Evolutionary conservation across 441 rosid species (phyloP).

Genomic region (Capsella rubella): DNA sequence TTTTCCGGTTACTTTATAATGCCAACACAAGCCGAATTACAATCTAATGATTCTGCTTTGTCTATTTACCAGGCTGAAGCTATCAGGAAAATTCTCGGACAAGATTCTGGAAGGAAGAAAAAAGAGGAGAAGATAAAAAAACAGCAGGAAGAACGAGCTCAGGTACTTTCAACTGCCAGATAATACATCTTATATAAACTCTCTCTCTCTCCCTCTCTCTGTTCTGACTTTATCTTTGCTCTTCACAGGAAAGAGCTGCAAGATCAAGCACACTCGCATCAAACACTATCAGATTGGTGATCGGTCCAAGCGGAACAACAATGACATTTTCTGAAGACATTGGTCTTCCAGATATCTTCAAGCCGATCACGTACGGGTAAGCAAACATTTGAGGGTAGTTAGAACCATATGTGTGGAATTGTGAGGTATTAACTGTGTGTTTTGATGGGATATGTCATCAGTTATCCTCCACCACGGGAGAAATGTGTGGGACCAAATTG

Average conservation of each 20-base stretch:
- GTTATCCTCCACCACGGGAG: constrained; percentile 77
- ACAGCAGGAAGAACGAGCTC: constrained; percentile 61
- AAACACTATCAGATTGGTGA: constrained; percentile 61
- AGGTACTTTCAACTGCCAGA: constrained; percentile 45
- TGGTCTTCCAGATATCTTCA: constrained; percentile 67
- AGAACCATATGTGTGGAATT: neutral
- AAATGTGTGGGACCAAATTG: constrained; percentile 74
- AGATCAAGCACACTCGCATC: constrained; percentile 53
- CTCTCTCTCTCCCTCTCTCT: neutral
- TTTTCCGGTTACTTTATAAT: neutral
- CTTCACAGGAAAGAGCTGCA: constrained; percentile 55
- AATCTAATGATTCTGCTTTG: constrained; percentile 14
- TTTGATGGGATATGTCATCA: constrained; percentile 38
- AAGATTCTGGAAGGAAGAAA: constrained; percentile 76
- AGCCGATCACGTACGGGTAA: constrained; percentile 52
- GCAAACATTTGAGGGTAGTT: constrained; percentile 1
- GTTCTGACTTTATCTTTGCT: constrained; percentile 21
- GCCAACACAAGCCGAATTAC: constrained; percentile 6
- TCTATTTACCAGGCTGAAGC: constrained; percentile 68
- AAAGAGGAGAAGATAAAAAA: constrained; percentile 72
- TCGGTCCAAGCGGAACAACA: constrained; percentile 66
- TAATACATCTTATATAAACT: neutral
- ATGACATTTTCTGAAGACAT: constrained; percentile 68
- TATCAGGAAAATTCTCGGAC: constrained; percentile 76
- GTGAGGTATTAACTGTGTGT: constrained; percentile 6